Evolutionary conservation across 2,329 filamentous ascomycete genomes (phyloP).

Genomic region (Uncinocarpus reesii): DNA sequence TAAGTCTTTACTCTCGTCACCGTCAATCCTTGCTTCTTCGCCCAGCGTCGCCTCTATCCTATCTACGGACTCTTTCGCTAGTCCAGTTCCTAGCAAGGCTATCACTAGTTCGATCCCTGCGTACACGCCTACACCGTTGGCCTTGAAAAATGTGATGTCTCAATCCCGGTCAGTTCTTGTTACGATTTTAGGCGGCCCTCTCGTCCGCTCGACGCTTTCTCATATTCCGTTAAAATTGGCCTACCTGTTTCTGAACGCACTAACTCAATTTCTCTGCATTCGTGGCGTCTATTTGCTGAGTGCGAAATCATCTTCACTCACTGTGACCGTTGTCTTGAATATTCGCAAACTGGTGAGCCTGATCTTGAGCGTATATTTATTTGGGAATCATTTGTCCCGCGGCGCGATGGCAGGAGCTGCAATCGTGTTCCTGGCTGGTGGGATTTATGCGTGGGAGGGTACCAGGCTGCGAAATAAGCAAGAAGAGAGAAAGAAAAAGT

Average conservation of each 20-base stretch:
- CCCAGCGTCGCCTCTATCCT: not conserved
- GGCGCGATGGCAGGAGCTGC: slow-evolving; percentile 72
- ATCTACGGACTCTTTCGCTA: slow-evolving; percentile 50
- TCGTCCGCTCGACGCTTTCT: slow-evolving; percentile 22
- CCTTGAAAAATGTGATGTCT: slow-evolving; percentile 40
- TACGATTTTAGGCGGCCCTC: slow-evolving; percentile 18
- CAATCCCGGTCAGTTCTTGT: slow-evolving; percentile 22
- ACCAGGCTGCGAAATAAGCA: slow-evolving; percentile 26
- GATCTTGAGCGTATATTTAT: slow-evolving; percentile 83
- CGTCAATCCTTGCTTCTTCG: slow-evolving; percentile 25
- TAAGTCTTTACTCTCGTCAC: slow-evolving; percentile 27
- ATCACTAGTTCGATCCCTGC: slow-evolving; percentile 1
- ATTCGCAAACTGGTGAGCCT: slow-evolving; percentile 89
- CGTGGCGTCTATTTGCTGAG: slow-evolving; percentile 91
- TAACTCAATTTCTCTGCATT: slow-evolving; percentile 92
- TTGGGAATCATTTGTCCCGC: slow-evolving; percentile 69
- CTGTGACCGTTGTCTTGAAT: slow-evolving; percentile 92
- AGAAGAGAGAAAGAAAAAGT: slow-evolving; percentile 7
- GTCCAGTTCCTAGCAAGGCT: slow-evolving; percentile 37
- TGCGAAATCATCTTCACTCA: slow-evolving; percentile 77
- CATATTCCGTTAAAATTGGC: slow-evolving; percentile 29
- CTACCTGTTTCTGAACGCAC: slow-evolving; percentile 44
- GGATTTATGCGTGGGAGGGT: slow-evolving; percentile 70
- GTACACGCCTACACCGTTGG: not conserved
- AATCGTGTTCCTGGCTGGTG: slow-evolving; percentile 85